A percentile compares a stretch with the other conserved stretches of the same genome.
Conservation (phyloP, 805 yeast genomes). For the Yarrowia sp. region DNA sequence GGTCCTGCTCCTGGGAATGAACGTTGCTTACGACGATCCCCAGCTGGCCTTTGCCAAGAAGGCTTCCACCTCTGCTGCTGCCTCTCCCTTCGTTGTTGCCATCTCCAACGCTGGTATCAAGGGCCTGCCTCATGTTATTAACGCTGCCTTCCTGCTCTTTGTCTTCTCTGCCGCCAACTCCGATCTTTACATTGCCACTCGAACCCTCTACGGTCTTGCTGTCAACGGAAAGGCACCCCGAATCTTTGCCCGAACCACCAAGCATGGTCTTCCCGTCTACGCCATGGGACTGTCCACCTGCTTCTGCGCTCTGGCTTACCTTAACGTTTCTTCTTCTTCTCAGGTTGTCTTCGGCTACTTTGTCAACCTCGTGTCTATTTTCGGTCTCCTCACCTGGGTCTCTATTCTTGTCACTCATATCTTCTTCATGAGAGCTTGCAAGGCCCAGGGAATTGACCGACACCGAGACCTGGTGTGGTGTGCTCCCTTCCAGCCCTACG, state of each 20-base stretch:
- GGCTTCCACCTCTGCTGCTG: conserved; percentile 53
- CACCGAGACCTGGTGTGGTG: conserved; percentile 51
- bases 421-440: conserved; percentile 59
- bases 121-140: conserved; percentile 70
- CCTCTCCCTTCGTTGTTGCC: conserved; percentile 84
- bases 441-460: conserved; percentile 63
- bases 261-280: conserved; percentile 65
- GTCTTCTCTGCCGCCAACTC: conserved; percentile 82
- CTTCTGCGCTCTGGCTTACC: conserved; percentile 65
- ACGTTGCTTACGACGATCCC: conserved; percentile 59
- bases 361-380: conserved; percentile 70
- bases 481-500: conserved; percentile 70
- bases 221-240: conserved; percentile 72
- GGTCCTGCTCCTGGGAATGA: conserved; percentile 62
- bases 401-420: conserved; percentile 65
- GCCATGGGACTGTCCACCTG: conserved; percentile 50
- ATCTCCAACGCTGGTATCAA: conserved; percentile 60
- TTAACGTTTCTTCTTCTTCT: conserved; percentile 60
- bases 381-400: conserved; percentile 72
- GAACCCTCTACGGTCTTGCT: conserved; percentile 70
- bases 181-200: conserved; percentile 70
- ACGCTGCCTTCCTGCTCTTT: conserved; percentile 71
- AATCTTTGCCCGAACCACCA: conserved; percentile 60
- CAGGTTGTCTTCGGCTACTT: conserved; percentile 55
- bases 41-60: conserved; percentile 44